These are phyloP conservation scores for Neurospora pannonica DNA, from an alignment of 495 filamentous ascomycete genomes.

Conservation along the genomic window DNA sequence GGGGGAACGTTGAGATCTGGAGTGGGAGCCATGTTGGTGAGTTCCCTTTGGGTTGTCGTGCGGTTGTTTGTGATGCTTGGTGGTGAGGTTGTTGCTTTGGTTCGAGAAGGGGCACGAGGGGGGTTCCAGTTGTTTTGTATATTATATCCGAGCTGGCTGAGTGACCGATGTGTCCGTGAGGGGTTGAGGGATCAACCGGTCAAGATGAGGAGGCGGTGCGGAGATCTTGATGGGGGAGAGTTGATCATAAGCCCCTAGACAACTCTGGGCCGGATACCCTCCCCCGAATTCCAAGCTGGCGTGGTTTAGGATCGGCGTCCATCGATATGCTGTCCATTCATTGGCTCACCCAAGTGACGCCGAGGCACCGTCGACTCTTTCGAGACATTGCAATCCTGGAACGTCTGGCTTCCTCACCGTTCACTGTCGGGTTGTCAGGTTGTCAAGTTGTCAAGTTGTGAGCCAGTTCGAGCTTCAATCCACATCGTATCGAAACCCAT, in stretches of 20 bases:
- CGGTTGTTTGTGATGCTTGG: not conserved
- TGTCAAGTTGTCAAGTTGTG: not conserved
- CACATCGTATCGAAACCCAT: not conserved
- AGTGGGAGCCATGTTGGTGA: slow-evolving; percentile 3
- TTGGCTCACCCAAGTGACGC: not conserved
- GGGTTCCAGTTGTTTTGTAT: not conserved
- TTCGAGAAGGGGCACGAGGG: not conserved
- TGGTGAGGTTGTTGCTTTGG: not conserved
- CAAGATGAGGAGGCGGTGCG: not conserved
- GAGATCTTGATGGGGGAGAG: not conserved
- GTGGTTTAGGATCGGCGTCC: not conserved
- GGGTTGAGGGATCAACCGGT: not conserved
- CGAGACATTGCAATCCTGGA: not conserved
- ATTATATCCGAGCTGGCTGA: not conserved
- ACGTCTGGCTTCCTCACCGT: not conserved
- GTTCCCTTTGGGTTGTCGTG: not conserved
- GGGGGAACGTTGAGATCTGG: slow-evolving; percentile 38
- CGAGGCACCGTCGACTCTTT: not conserved
- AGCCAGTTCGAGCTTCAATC: not conserved
- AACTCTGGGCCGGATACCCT: not conserved
- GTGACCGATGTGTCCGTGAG: not conserved
- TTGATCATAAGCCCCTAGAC: not conserved
- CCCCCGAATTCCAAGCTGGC: not conserved
- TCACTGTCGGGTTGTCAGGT: not conserved
- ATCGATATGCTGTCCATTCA: not conserved